A percentile compares a stretch with the other conserved stretches of the same genome.
phyloP scores from a whole-genome alignment of 148 eudicot genomes.

The Dianthus caryophyllus region DNA sequence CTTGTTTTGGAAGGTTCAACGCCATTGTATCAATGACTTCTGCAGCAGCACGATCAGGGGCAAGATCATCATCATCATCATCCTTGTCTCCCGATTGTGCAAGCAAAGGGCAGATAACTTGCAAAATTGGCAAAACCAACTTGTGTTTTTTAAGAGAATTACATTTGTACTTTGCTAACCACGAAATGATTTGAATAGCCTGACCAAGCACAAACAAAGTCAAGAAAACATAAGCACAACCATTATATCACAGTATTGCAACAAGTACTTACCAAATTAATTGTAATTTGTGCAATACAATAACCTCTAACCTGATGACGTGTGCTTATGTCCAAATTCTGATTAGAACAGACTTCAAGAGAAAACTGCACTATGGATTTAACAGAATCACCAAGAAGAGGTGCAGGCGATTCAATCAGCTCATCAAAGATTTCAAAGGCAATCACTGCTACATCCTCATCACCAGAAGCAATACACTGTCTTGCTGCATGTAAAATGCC shows the following conservation, averaged over 20 bases:
- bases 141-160: slow-evolving; percentile 90
- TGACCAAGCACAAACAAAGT: slow-evolving; percentile 25
- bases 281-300: neutral
- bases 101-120: slow-evolving; percentile 82
- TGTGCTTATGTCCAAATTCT: slow-evolving; percentile 69
- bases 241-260: neutral
- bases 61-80: slow-evolving; percentile 76
- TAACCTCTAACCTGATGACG: slow-evolving; percentile 72
- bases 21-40: slow-evolving; percentile 99
- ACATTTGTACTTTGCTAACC: slow-evolving; percentile 88
- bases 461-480: slow-evolving; percentile 93
- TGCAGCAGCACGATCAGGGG: slow-evolving; percentile 93
- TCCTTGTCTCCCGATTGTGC: slow-evolving; percentile 66
- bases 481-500: slow-evolving; percentile 92
- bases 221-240: neutral
- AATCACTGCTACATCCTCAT: slow-evolving; percentile 89
- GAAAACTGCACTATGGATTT: slow-evolving; percentile 95
- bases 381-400: slow-evolving; percentile 93
- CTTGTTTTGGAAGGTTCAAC: slow-evolving; percentile 72
- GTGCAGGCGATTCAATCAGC: slow-evolving; percentile 96
- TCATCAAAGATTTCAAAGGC: slow-evolving; percentile 99
- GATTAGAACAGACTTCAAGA: slow-evolving; percentile 88
- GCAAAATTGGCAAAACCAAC: slow-evolving; percentile 74
- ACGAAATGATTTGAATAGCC: slow-evolving; percentile 95
- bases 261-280: neutral